Conservation (phyloP, 2,329 filamentous ascomycete species). For the Aspergillus floridensis region DNA sequence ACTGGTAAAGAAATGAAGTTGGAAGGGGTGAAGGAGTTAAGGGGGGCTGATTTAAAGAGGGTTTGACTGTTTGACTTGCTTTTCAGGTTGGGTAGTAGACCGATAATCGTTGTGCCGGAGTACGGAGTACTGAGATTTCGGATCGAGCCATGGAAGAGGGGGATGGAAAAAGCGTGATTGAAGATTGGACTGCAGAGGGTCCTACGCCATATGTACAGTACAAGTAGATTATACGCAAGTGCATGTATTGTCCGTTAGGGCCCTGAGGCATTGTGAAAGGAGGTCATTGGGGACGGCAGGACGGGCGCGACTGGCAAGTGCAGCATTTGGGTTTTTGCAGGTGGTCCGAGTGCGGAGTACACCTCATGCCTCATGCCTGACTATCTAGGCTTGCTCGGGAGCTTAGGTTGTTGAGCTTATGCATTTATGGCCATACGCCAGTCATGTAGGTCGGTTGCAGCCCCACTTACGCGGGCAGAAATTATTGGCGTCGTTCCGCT, state of each 20-base stretch:
- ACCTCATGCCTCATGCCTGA: conserved; percentile 21
- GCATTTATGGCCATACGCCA: conserved; percentile 24
- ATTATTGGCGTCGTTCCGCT: conserved; percentile 19
- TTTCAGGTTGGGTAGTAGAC: conserved; percentile 12
- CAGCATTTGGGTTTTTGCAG: conserved; percentile 19
- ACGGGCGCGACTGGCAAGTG: not conserved
- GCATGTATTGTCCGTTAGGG: conserved; percentile 16
- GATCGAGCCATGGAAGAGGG: conserved; percentile 6
- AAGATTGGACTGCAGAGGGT: conserved; percentile 16
- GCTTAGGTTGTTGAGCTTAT: conserved; percentile 28
- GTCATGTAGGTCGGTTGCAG: conserved; percentile 21
- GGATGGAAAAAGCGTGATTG: conserved; percentile 1
- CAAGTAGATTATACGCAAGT: conserved; percentile 6
- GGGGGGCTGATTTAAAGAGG: not conserved
- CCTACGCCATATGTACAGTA: conserved; percentile 18
- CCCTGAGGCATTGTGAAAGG: not conserved
- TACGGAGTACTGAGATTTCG: not conserved
- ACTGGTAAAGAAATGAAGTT: not conserved
- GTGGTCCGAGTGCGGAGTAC: conserved; percentile 20
- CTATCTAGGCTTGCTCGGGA: conserved; percentile 21
- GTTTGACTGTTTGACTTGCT: not conserved
- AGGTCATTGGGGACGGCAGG: conserved; percentile 8
- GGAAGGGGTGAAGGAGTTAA: conserved; percentile 2
- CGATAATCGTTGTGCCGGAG: conserved; percentile 11
- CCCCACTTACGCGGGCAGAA: conserved; percentile 18